Percentiles rank a stretch among this genome's conserved stretches.
Conservation (phyloP, 352 stramenopile genomes). For the Elongisporangium senticosum region DNA sequence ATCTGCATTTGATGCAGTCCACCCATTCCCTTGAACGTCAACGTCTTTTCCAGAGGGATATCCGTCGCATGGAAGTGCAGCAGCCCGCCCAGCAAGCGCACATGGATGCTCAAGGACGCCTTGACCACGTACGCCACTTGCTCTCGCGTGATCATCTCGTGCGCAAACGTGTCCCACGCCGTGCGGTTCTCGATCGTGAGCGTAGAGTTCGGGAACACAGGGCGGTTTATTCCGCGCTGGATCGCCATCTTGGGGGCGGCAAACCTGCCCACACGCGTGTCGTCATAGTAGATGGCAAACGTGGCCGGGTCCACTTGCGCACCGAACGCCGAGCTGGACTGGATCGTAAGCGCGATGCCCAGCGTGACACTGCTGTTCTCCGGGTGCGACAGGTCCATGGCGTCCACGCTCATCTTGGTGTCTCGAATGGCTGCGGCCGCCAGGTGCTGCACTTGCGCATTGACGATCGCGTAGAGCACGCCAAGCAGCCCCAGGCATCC, state of each 20-base stretch:
- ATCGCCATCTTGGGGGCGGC: constrained; percentile 42
- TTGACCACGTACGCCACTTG: constrained; percentile 46
- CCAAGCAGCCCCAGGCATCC: constrained; percentile 20
- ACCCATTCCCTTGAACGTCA: constrained; percentile 58
- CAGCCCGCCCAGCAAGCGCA: constrained; percentile 43
- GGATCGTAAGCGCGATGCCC: constrained; percentile 41
- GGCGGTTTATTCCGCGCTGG: constrained; percentile 36
- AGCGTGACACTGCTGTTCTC: constrained; percentile 25
- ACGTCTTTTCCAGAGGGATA: constrained; percentile 43
- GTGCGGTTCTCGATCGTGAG: constrained; percentile 50
- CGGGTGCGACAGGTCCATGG: constrained; percentile 54
- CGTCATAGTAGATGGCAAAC: constrained; percentile 47
- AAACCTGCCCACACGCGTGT: constrained; percentile 37
- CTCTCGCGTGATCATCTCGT: constrained; percentile 48
- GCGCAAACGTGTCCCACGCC: constrained; percentile 59
- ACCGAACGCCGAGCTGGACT: constrained; percentile 44
- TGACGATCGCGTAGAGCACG: constrained; percentile 32
- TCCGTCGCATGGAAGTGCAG: constrained; percentile 39
- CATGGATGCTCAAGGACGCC: constrained; percentile 39
- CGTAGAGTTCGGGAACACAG: constrained; percentile 40
- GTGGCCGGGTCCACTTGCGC: constrained; percentile 36
- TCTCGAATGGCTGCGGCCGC: constrained; percentile 50
- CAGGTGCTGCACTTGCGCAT: constrained; percentile 49
- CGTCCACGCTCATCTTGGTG: constrained; percentile 49
- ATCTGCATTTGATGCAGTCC: constrained; percentile 65